Base-by-base conservation (phyloP, 345 rosid species). In the Moringa oleifera region DNA sequence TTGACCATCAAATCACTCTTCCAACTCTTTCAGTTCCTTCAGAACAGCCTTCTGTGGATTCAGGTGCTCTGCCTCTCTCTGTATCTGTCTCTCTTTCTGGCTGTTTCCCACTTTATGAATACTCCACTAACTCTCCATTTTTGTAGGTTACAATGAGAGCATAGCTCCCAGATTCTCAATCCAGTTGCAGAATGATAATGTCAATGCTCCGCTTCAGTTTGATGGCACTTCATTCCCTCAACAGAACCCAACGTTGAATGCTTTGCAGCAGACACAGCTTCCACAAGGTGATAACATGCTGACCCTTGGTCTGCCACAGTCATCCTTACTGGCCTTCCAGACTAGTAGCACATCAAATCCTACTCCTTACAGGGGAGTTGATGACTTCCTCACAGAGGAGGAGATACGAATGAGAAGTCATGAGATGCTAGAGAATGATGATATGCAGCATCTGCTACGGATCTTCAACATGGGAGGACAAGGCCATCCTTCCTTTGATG, bases 391-490 rank as follows among this genome's bases (percentile, higher is more conserved):
- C 53, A 64, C 95, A 0, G 99, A 90, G 76, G 97, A 94, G 66
- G 96, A 94, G 62, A 90, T 90, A 18, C 86, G 91, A 17, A 64
- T 79, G 58, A 79, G 93, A 68, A 94, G 91, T 65, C 77, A 86
- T 2, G 97, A 89, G 69, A 84, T 90, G 87, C 96, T 91, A 0
- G 95, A 89, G 70, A 88, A 79, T 47, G 96, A 91, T 31, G 99
- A 94, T 61, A 88, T 94, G 99, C 97, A 88, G 74, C 96, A 91
- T 28, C 59, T 85, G 66, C 89, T 95, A 18, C 81, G 80, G 18
- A 64, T 89, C 57, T 80, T 89, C 70, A 91, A 79, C 72, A 83
- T 85, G 87, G 91, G 82, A 63, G 88, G 81, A 61, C 76, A 73
- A 12, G 81, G 66, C 20, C 83, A 77, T 20, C 62, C 73, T 41